Percentiles rank a stretch among this genome's conserved stretches.
Evolutionary conservation across 1,284 basidiomycete genomes (phyloP).

Genomic region (Puccinia brachypodii): DNA sequence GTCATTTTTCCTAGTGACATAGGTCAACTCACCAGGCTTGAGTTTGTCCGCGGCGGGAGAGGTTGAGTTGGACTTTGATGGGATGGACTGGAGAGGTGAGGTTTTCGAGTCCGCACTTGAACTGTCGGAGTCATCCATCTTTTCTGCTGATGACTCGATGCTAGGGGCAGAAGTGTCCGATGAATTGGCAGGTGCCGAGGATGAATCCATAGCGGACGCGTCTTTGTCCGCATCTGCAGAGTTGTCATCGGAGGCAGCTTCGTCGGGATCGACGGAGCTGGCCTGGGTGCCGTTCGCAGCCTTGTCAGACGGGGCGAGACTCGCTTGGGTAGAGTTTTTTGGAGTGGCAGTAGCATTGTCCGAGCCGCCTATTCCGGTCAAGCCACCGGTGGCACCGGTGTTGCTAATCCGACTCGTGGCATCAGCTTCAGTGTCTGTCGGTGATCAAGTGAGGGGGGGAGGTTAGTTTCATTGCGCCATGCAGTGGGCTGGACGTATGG

Average conservation of each 20-base stretch:
- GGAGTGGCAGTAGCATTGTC: neutral
- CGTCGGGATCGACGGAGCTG: neutral
- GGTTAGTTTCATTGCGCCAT: neutral
- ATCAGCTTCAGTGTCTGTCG: constrained; percentile 42
- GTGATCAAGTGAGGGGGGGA: neutral
- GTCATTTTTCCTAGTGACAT: too few species aligned
- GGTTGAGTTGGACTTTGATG: neutral
- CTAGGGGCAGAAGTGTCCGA: neutral
- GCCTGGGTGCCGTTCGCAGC: neutral
- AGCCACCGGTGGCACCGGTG: constrained; percentile 38
- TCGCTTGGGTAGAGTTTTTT: neutral
- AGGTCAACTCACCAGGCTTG: neutral
- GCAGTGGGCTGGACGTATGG: neutral
- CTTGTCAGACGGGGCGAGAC: neutral
- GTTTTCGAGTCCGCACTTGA: neutral
- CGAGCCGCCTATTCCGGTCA: neutral
- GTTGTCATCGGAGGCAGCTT: neutral
- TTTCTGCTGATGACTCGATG: neutral
- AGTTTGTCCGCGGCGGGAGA: neutral
- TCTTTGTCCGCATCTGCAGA: neutral
- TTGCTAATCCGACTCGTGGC: constrained; percentile 19
- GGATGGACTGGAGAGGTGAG: neutral
- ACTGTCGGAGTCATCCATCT: neutral
- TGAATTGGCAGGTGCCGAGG: neutral
- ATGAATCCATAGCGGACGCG: neutral